Evolutionary conservation across 192 early-diverging fungal genomes (phyloP).

Genomic region (Glomus cerebriforme): DNA sequence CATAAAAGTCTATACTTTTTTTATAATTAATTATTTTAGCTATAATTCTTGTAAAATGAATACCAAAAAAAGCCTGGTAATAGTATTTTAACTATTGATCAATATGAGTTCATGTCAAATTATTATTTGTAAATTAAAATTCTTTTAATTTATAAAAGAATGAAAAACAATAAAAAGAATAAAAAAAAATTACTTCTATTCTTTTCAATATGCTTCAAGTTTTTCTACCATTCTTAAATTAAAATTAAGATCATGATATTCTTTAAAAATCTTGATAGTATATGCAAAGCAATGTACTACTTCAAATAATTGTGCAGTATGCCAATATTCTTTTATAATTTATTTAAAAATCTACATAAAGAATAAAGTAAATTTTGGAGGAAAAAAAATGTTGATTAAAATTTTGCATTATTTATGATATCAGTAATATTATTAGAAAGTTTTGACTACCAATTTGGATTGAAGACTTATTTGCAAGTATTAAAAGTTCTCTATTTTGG

Average conservation of each 20-base stretch:
- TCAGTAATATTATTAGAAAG: background rate
- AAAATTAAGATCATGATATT: background rate
- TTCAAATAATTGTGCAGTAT: slow-evolving; percentile 2
- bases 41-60: background rate
- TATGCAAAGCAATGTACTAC: slow-evolving; percentile 15
- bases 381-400: background rate
- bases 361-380: slow-evolving; percentile 6
- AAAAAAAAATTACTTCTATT: too few relatives aligned
- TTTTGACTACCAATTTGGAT: background rate
- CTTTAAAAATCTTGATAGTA: background rate
- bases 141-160: slow-evolving; percentile 1
- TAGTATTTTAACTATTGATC: background rate
- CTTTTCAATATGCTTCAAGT: too few relatives aligned
- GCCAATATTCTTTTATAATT: slow-evolving; percentile 9
- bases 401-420: slow-evolving; percentile 5
- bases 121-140: background rate
- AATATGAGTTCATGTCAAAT: background rate
- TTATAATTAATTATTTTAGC: background rate
- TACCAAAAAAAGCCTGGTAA: background rate
- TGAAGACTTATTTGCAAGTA: background rate
- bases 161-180: too few relatives aligned
- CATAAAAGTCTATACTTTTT: background rate
- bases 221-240: background rate
- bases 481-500: background rate
- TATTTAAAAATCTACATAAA: background rate